These are phyloP conservation scores for Wickerhamomyces alni DNA, from an alignment of 805 yeast genomes.

Conservation along the genomic window DNA sequence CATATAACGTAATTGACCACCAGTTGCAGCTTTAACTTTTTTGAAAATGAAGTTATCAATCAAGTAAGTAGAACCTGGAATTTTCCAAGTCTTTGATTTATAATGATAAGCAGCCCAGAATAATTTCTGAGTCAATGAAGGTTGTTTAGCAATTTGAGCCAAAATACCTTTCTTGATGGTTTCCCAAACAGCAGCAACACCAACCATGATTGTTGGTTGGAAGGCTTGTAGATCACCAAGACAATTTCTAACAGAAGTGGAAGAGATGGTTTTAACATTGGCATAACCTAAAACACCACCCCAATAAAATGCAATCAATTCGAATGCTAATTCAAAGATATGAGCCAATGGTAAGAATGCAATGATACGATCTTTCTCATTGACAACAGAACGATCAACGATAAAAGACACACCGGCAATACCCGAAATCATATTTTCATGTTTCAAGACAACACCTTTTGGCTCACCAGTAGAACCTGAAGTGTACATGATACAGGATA, in stretches of 20 bases:
- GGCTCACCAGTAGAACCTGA: conserved; percentile 79
- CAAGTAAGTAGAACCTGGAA: conserved; percentile 64
- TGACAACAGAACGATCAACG: conserved; percentile 47
- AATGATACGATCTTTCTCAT: conserved; percentile 62
- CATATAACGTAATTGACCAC: conserved; percentile 70
- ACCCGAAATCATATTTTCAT: conserved; percentile 71
- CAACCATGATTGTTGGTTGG: conserved; percentile 92
- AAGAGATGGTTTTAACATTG: conserved; percentile 84
- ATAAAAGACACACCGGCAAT: conserved; percentile 72
- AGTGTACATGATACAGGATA: conserved; percentile 65
- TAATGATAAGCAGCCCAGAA: conserved; percentile 87
- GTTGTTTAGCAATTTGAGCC: conserved; percentile 62
- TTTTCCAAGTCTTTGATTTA: conserved; percentile 55
- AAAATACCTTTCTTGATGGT: conserved; percentile 87
- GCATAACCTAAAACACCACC: conserved; percentile 90
- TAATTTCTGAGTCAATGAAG: conserved; percentile 63
- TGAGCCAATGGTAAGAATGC: conserved; percentile 95
- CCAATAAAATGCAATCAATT: conserved; percentile 77
- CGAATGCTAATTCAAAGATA: conserved; percentile 88
- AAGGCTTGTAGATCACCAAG: conserved; percentile 82
- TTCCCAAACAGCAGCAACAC: conserved; percentile 99
- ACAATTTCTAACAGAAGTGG: conserved; percentile 76
- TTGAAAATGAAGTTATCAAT: conserved; percentile 76
- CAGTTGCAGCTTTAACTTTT: conserved; percentile 89
- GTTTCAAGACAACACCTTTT: conserved; percentile 68